Base-by-base conservation (phyloP, 208 protist genomes). In the Trypanosomatidae sp. region DNA sequence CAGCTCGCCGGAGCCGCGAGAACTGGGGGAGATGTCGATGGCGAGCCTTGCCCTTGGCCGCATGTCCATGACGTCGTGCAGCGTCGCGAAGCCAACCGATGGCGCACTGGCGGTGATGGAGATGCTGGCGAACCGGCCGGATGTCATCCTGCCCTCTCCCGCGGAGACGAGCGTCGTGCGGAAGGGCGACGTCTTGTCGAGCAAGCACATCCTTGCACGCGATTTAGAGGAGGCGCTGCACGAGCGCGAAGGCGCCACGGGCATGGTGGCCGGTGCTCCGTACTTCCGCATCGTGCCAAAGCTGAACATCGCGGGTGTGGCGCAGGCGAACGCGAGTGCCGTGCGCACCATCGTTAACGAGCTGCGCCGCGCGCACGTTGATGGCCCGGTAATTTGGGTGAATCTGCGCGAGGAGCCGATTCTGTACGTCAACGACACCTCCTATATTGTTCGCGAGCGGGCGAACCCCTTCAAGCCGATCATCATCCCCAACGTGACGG, bases 331-430 rank as follows among this genome's bases (percentile, higher is more conserved):
- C 65, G 74, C 86, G 3, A 92, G 85, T 74, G 83, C 87, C 25
- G 77, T 95, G 53, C 69, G 80, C 64, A 92, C 92, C 50, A 90
- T 94, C 75, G 71, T 95, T 39, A 94, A 96, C 66, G 92, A 91
- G 72, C 75, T 96, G 52, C 80, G 81, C 67, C 86, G 87, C 53
- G 84, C 87, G 4, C 81, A 90, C 69, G 79, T 86, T n/a, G 83
- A 91, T 62, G 86, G 86, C 7, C 71, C 77, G 9, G 73, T 96
- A 55, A 79, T 95, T 33, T 96, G 92, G 90, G 90, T 96, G 36
- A 96, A 96, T 70, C 85, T 96, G 64, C 89, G 92, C 3, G 92
- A 96, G 68, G 89, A 96, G 74, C 92, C 92, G 55, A 74, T 96
- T 3, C 78, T 96, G 60, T 96, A 96, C 81, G 86, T 96, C 73